A percentile compares a stretch with the other conserved stretches of the same genome.
phyloP scores from a whole-genome alignment of 1,284 basidiomycete genomes.

The Cutaneotrichosporon sp. region DNA sequence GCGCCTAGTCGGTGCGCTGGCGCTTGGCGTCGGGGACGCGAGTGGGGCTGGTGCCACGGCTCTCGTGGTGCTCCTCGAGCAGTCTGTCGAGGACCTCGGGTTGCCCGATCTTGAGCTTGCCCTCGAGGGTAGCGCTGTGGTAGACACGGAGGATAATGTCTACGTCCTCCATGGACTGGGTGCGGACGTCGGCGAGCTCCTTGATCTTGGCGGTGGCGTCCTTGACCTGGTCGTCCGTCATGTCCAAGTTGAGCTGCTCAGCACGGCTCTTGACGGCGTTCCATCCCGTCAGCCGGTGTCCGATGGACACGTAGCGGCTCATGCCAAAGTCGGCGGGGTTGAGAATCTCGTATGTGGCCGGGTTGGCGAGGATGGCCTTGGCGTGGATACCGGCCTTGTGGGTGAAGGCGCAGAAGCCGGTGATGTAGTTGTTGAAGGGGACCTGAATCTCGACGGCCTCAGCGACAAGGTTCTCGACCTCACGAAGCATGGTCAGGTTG shows the following conservation, averaged over 20 bases:
- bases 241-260: slow-evolving; percentile 82
- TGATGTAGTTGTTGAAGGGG: slow-evolving; percentile 72
- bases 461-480: slow-evolving; percentile 98
- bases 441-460: slow-evolving; percentile 98
- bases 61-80: slow-evolving; percentile 58
- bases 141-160: slow-evolving; percentile 94
- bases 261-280: slow-evolving; percentile 99
- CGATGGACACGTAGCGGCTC: slow-evolving; percentile 96
- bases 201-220: slow-evolving; percentile 99
- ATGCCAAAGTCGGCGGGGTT: slow-evolving; percentile 98
- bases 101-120: slow-evolving; percentile 82
- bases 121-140: slow-evolving; percentile 83
- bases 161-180: slow-evolving; percentile 98
- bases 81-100: slow-evolving; percentile 80
- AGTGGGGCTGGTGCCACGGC: slow-evolving; percentile 24
- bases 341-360: slow-evolving; percentile 79
- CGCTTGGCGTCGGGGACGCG: slow-evolving; percentile 22
- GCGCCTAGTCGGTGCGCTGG: slow-evolving; percentile 17
- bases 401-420: slow-evolving; percentile 98
- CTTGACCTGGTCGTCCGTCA: slow-evolving; percentile 68
- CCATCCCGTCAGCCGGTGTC: slow-evolving; percentile 95
- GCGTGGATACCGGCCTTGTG: slow-evolving; percentile 99
- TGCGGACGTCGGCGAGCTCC: slow-evolving; percentile 96
- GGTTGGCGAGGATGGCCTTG: slow-evolving; percentile 99
- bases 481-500: slow-evolving; percentile 94